phyloP scores from a whole-genome alignment of 352 stramenopile genomes.

The Thalassiosira hispida region DNA sequence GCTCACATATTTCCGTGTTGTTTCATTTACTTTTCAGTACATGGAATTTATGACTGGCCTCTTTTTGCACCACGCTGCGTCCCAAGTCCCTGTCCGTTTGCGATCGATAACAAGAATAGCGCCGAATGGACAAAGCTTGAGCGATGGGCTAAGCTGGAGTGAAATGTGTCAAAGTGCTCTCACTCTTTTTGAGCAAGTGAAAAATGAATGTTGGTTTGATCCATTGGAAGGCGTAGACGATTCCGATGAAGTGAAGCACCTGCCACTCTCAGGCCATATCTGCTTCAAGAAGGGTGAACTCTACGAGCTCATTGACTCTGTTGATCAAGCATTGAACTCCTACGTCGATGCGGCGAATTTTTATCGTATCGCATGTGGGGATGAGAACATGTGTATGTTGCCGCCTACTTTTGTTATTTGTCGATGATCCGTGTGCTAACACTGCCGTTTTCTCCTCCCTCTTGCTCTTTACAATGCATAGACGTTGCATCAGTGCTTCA shows the following conservation, averaged over 20 bases:
- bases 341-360: conserved; percentile 59
- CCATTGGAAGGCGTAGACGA: conserved; percentile 35
- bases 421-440: too few species aligned
- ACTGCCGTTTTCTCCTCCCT: too few species aligned
- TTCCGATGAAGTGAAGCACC: conserved; percentile 54
- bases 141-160: conserved; percentile 45
- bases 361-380: conserved; percentile 57
- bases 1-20: background rate
- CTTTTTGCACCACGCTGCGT: conserved; percentile 43
- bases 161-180: conserved; percentile 49
- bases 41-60: conserved; percentile 55
- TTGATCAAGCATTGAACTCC: conserved; percentile 47
- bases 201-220: conserved; percentile 66
- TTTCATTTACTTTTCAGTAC: too few species aligned
- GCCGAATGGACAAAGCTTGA: conserved; percentile 29
- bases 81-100: conserved; percentile 46
- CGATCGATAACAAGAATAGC: conserved; percentile 42
- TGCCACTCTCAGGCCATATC: conserved; percentile 56
- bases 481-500: conserved; percentile 59
- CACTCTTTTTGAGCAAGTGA: conserved; percentile 55
- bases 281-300: conserved; percentile 56
- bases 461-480: too few species aligned
- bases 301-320: conserved; percentile 41
- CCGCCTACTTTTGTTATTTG: too few species aligned
- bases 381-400: conserved; percentile 46